These are phyloP conservation scores for Dendrobium chrysotoxum DNA, from an alignment of 106 monocot genomes.

Conservation along the genomic window DNA sequence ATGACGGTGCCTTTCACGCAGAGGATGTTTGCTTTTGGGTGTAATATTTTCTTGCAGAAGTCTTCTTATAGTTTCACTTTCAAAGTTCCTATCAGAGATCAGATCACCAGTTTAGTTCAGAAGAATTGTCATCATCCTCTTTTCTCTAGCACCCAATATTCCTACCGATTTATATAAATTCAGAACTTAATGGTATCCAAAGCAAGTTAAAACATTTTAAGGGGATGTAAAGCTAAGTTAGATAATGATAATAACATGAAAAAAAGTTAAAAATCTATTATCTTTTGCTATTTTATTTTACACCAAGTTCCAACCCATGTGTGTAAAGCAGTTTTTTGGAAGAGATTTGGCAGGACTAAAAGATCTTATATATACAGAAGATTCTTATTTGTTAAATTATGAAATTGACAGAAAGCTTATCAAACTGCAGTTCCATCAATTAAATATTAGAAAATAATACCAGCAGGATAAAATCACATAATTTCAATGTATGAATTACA, in stretches of 20 bases:
- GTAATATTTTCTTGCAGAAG: slow-evolving; percentile 3
- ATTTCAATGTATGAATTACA: neutral
- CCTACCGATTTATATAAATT: neutral
- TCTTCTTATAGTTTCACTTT: slow-evolving; percentile 14
- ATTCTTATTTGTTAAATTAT: neutral
- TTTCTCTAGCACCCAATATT: neutral
- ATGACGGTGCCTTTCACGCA: neutral
- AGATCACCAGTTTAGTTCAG: neutral
- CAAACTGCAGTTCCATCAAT: neutral
- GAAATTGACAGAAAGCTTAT: neutral
- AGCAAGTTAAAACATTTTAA: neutral
- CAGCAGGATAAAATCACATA: neutral
- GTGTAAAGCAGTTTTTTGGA: neutral
- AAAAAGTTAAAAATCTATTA: too few species aligned
- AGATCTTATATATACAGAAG: neutral
- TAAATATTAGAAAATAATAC: neutral
- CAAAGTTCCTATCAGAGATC: slow-evolving; percentile 14
- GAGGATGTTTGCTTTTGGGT: neutral
- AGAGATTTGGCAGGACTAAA: neutral
- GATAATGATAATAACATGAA: neutral
- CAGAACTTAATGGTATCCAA: neutral
- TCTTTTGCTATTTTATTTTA: too few species aligned
- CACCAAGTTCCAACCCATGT: neutral
- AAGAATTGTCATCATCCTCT: too few species aligned
- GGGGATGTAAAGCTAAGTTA: neutral